Evolutionary conservation across 2,329 filamentous ascomycete genomes (phyloP).

Genomic region (Penicillium sumatraense): DNA sequence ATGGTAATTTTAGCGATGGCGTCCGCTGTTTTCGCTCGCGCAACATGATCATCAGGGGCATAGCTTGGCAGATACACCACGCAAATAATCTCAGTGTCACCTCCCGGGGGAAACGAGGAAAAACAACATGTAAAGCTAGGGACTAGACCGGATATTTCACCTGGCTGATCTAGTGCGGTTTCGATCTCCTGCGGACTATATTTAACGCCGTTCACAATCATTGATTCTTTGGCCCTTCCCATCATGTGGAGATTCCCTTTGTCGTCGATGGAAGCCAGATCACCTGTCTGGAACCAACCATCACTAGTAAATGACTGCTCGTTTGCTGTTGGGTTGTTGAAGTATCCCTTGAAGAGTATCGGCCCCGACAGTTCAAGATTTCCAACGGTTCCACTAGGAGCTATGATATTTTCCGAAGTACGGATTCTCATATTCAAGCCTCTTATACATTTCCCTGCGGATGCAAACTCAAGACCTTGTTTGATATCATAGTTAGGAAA

Average conservation of each 20-base stretch:
- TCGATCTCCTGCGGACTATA: conserved; percentile 46
- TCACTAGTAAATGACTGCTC: conserved; percentile 32
- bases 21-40: conserved; percentile 8
- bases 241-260: conserved; percentile 16
- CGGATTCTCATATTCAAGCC: conserved; percentile 28
- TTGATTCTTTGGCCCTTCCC: conserved; percentile 18
- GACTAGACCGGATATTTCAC: conserved; percentile 24
- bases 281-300: conserved; percentile 39
- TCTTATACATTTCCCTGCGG: conserved; percentile 26
- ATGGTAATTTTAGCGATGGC: not conserved
- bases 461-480: conserved; percentile 42
- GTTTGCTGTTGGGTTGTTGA: conserved; percentile 34
- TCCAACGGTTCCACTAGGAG: conserved; percentile 11
- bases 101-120: conserved; percentile 27
- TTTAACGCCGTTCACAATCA: conserved; percentile 57
- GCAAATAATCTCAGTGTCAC: conserved; percentile 44
- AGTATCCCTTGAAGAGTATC: conserved; percentile 35
- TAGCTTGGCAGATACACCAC: conserved; percentile 45
- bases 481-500: conserved; percentile 49
- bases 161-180: conserved; percentile 39
- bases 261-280: conserved; percentile 17
- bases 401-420: not conserved
- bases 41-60: conserved; percentile 1
- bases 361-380: conserved; percentile 30
- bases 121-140: conserved; percentile 48